phyloP scores from a whole-genome alignment of 2,329 filamentous ascomycete genomes.

The Stagonosporopsis vannaccii region DNA sequence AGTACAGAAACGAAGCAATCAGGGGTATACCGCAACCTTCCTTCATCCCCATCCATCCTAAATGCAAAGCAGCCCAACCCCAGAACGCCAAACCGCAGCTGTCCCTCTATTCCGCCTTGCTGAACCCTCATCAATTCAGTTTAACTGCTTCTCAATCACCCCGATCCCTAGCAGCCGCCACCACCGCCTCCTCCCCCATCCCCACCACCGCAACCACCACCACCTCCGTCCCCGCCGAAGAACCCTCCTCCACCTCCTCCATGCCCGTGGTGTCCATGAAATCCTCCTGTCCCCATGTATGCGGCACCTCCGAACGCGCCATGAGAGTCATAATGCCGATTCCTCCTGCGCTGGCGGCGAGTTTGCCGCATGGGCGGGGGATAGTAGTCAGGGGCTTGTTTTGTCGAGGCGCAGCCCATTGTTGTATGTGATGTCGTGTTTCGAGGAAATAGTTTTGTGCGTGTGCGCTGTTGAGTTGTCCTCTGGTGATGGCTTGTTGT shows the following conservation, averaged over 20 bases:
- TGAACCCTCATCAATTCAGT: no score
- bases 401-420: conserved; percentile 29
- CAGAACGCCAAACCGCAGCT: not conserved
- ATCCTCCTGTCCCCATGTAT: not conserved
- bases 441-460: not conserved
- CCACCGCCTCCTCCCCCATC: conserved; percentile 15
- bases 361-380: conserved; percentile 28
- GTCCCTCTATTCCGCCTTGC: no score
- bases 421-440: conserved; percentile 1
- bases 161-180: not conserved
- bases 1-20: no score
- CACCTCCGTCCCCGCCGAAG: conserved; percentile 19
- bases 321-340: not conserved
- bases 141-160: no score
- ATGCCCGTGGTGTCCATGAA: not conserved
- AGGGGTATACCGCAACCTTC: not conserved
- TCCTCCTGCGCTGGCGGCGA: not conserved
- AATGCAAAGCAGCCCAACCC: no score
- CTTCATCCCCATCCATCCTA: not conserved
- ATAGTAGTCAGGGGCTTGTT: conserved; percentile 14
- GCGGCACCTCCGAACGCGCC: not conserved
- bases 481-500: no score
- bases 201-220: conserved; percentile 19
- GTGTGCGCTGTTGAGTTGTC: not conserved
- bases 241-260: conserved; percentile 10